Base-by-base conservation (phyloP, 371 early-diverging fungal species). In the Mucor plumbeus region DNA sequence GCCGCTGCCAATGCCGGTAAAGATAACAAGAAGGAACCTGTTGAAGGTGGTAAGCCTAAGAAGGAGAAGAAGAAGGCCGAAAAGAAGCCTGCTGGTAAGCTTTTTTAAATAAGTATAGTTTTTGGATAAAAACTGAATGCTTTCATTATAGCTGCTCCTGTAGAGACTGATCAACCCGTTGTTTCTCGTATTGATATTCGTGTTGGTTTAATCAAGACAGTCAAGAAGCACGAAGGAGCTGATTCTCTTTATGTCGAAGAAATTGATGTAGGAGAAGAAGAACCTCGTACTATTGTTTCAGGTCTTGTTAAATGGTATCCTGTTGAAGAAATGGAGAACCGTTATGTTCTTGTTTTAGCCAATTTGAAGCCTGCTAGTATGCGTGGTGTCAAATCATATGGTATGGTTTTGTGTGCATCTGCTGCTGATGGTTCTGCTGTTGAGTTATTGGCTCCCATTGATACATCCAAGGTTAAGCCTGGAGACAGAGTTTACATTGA, bases 361-460 rank as follows among this genome's bases (percentile, higher is more conserved):
- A 98, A 98, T 75, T 82, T 98, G 80, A 98, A 98, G 84, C 99
- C 99, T 44, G 97, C 89, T 7, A 88, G 88, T 62, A 97, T 97
- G 97, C 91, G 98, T 74, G 97, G 97, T 63, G 85, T 97, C 77
- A 96, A 94, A 83, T 96, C 97, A 17, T 84, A 82, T 62, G 99
- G 94, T 48, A 98, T 98, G 98, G 97, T 98, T 3, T 84, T 98
- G 17, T 94, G 95, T 71, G 95, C 97, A 14, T 91, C 94, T 13
- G 85, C 90, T 71, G 77, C 90, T 33, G 95, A 92, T 63, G 95
- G 96, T 58, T 85, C 79, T 75, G 91, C 90, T 69, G 93, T 98
- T 43, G 99, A 98, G 81, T 82, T 98, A 72, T 85, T 97, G 26
- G 84, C 90, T 44, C 98, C 98, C 35, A 95, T 95, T 38, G 87